phyloP scores from a whole-genome alignment of 805 yeast species.

The Saccharomycopsis olivae region DNA sequence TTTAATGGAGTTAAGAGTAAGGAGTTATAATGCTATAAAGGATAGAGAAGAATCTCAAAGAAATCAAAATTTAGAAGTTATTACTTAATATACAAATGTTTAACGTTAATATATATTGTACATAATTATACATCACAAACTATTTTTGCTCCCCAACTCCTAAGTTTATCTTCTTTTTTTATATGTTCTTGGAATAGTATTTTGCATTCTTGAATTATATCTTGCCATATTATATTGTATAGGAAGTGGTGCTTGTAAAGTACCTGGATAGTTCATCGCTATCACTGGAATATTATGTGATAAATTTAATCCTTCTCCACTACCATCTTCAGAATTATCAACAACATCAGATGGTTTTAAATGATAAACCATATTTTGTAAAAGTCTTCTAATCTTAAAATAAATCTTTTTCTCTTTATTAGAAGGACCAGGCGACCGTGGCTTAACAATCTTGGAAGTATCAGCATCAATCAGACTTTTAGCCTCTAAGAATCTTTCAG shows the following conservation, averaged over 20 bases:
- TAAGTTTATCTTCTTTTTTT: conserved; percentile 16
- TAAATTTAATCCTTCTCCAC: conserved; percentile 26
- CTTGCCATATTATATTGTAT: conserved; percentile 3
- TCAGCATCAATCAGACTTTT: conserved; percentile 18
- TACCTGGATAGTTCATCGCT: conserved; percentile 65
- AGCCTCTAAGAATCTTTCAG: conserved; percentile 28
- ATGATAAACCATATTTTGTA: conserved; percentile 33
- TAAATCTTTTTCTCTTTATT: conserved; percentile 33
- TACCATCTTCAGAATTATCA: conserved; percentile 24
- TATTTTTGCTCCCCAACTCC: too few relatives aligned
- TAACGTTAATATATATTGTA: too few relatives aligned
- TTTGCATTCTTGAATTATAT: not conserved
- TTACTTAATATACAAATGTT: too few relatives aligned
- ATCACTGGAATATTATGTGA: conserved; percentile 51
- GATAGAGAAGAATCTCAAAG: conserved; percentile 9
- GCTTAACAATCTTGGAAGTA: conserved; percentile 25
- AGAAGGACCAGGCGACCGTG: too few relatives aligned
- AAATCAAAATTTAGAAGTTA: conserved; percentile 15
- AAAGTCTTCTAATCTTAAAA: conserved; percentile 32
- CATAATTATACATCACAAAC: too few relatives aligned
- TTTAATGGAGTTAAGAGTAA: conserved; percentile 46
- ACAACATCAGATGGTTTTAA: conserved; percentile 27
- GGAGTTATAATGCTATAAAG: conserved; percentile 23
- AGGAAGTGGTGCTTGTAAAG: conserved; percentile 53
- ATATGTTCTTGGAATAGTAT: conserved; percentile 3